Conservation (phyloP, 176 grass and related monocot genomes). For the Eragrostis curvula region DNA sequence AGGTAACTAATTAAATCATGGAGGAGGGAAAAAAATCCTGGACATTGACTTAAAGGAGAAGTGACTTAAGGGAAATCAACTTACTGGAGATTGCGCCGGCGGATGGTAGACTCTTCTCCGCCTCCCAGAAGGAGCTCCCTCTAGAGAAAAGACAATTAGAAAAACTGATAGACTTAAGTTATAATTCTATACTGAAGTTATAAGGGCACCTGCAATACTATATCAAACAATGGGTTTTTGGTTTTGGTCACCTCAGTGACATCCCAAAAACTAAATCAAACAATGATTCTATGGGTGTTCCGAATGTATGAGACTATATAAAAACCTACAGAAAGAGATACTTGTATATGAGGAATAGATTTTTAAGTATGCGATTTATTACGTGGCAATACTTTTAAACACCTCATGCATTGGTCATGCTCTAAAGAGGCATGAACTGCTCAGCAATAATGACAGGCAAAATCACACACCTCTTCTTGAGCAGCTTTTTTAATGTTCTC, state of each 20-base stretch:
- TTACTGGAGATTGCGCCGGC: slow-evolving; percentile 73
- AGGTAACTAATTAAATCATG: slow-evolving; percentile 2
- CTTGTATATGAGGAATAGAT: neutral
- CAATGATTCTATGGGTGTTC: neutral
- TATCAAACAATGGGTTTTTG: neutral
- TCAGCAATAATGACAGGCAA: slow-evolving; percentile 7
- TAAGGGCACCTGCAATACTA: neutral
- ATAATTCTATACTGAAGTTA: slow-evolving; percentile 27
- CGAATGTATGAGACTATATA: neutral
- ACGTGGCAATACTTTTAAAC: neutral
- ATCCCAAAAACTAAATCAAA: slow-evolving; percentile 3
- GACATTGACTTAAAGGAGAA: slow-evolving; percentile 23
- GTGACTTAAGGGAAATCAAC: slow-evolving; percentile 27
- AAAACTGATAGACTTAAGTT: slow-evolving; percentile 32
- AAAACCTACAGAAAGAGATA: neutral
- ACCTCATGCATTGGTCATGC: neutral
- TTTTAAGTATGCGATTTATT: neutral
- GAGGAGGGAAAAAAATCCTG: slow-evolving; percentile 8
- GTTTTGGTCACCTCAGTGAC: neutral
- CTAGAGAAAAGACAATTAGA: slow-evolving; percentile 52
- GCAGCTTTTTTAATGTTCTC: slow-evolving; percentile 77
- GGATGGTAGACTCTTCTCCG: slow-evolving; percentile 73
- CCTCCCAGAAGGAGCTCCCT: slow-evolving; percentile 79
- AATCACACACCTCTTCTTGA: slow-evolving; percentile 66
- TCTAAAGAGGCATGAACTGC: neutral